Conservation (phyloP, 2,329 filamentous ascomycete genomes). For the Penicillium rolfsii region DNA sequence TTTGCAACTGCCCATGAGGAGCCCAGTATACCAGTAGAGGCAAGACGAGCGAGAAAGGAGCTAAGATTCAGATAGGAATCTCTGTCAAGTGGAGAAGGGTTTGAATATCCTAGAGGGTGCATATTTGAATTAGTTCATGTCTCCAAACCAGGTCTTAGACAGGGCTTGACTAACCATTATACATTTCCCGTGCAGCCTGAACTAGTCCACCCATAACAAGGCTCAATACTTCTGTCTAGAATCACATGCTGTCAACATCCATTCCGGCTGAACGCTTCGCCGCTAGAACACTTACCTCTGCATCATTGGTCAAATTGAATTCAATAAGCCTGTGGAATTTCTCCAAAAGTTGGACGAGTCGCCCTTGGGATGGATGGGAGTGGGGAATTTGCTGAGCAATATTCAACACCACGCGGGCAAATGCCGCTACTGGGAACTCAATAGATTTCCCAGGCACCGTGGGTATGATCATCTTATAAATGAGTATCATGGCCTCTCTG, state of each 20-base stretch:
- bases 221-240: neutral
- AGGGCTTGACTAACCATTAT: neutral
- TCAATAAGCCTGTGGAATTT: neutral
- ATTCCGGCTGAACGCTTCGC: no score
- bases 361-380: neutral
- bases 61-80: neutral
- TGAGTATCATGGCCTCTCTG: neutral
- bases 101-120: neutral
- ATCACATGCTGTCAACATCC: neutral
- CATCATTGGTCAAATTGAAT: neutral
- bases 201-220: neutral
- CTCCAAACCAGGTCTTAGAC: neutral
- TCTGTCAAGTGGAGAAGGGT: neutral
- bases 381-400: neutral
- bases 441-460: neutral
- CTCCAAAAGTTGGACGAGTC: neutral
- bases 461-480: neutral
- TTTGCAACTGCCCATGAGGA: neutral
- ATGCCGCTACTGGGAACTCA: neutral
- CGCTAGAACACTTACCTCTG: neutral
- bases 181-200: neutral
- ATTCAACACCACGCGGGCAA: neutral
- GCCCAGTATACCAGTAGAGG: neutral
- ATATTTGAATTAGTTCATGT: neutral
- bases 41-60: neutral